A percentile compares a stretch with the other conserved stretches of the same genome.
These are phyloP conservation scores for Xylariaceae sp. DNA, from an alignment of 2,329 filamentous ascomycete species.

Conservation along the genomic window DNA sequence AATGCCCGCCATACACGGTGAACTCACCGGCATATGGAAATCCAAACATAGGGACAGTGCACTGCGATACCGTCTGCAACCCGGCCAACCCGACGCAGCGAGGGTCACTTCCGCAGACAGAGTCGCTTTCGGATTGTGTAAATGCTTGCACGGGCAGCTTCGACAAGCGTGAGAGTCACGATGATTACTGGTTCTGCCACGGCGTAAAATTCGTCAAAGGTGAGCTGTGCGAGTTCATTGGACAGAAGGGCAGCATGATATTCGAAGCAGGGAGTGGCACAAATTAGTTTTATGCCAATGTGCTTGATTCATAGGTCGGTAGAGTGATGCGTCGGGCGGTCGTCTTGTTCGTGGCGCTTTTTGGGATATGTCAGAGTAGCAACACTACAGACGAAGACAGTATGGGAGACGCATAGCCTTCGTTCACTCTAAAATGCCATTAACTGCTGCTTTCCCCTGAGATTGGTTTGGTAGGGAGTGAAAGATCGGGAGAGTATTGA, in stretches of 20 bases:
- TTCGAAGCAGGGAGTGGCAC: conserved; percentile 17
- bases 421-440: no score
- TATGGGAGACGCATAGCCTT: no score
- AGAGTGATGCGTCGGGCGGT: no score
- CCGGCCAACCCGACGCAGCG: conserved; percentile 19
- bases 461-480: no score
- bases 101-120: conserved; percentile 16
- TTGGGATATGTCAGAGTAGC: no score
- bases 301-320: no score
- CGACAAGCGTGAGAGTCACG: conserved; percentile 19
- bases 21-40: conserved; percentile 21
- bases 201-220: conserved; percentile 25
- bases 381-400: no score
- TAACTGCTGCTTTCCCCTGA: no score
- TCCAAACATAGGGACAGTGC: conserved; percentile 22
- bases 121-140: conserved; percentile 18
- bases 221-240: conserved; percentile 26
- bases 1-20: conserved; percentile 17
- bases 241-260: conserved; percentile 16
- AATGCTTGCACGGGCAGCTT: conserved; percentile 24
- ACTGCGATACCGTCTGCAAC: conserved; percentile 22
- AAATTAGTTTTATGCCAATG: no score
- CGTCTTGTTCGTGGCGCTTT: no score
- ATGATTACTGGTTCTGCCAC: conserved; percentile 27
- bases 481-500: no score